Evolutionary conservation across 169 alveolate species (phyloP), one percentile per base, ranked within the genome.

Genomic region (Eimeria maxima): DNA sequence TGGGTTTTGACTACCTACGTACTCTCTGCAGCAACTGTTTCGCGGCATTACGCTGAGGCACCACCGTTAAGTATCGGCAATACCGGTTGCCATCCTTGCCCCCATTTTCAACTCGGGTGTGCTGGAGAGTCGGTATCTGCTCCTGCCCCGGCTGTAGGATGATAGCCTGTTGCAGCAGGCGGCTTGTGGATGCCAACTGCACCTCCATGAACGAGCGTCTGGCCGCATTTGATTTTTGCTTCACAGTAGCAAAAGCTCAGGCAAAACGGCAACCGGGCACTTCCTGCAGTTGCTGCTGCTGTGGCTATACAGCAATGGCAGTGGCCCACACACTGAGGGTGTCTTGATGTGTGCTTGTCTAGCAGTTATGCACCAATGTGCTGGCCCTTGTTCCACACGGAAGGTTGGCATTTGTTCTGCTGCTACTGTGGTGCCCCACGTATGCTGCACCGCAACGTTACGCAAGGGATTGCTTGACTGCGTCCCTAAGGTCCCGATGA

Each of bases 111-210:
- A n/a, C 53, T 38, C 29, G 24, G 53, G 8, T 8, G 83, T 38
- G 83, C 38, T 50, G 55, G 16, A 73, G 29, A 38, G 83, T 42
- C 29, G 55, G 33, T 33, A 38, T 5, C 33, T 38, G 83, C 83
- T 38, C 50, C 7, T 38, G 11, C 50, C 50, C 13, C 0, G 80
- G 20, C 80, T 33, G 55, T 14, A 73, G 83, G 83, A 38, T 29
- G 83, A 42, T 53, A 73, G 83, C 83, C 50, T 69, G 78, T 16
- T 4, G 83, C 83, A 11, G 83, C 55, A 73, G n/a, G 53, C 83
- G 83, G 14, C 3, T 29, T 73, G 83, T 3, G 33, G 18, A 33
- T 38, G 55, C 18, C 83, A 16, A 18, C 83, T 27, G 55, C 83
- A n/a, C 44, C 83, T 33, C 33, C 47, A 2, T 7, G 83, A 53